phyloP scores from a whole-genome alignment of 2,329 filamentous ascomycete species.

The Hypoxylon sp. region DNA sequence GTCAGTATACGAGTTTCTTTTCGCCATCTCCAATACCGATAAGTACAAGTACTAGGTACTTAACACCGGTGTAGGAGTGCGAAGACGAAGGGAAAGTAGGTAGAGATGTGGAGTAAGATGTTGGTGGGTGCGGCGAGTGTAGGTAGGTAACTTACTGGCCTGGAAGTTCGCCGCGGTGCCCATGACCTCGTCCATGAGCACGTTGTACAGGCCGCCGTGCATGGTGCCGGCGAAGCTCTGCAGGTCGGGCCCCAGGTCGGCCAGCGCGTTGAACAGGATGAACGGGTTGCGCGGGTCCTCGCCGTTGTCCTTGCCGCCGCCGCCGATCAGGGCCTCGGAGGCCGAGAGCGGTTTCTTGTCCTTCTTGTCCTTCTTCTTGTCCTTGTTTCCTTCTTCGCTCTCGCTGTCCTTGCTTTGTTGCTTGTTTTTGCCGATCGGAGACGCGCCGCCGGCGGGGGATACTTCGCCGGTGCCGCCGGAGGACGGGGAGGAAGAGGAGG shows the following conservation, averaged over 20 bases:
- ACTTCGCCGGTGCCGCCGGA: conserved; percentile 1
- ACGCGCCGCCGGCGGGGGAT: not conserved
- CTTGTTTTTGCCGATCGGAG: not conserved
- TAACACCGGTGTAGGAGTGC: not conserved
- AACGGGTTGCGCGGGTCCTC: conserved; percentile 48
- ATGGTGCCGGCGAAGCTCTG: conserved; percentile 47
- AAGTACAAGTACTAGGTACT: too few species aligned
- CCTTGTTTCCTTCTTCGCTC: conserved; percentile 17
- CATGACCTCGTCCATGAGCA: conserved; percentile 52
- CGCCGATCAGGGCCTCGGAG: conserved; percentile 30
- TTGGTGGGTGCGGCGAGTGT: not conserved
- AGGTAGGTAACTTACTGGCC: conserved; percentile 43
- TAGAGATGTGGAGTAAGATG: too few species aligned
- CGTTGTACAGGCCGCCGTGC: conserved; percentile 49
- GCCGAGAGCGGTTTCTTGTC: conserved; percentile 11
- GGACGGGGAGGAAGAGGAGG: not conserved
- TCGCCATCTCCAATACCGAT: too few species aligned
- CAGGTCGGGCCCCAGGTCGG: conserved; percentile 45
- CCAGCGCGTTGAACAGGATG: conserved; percentile 45
- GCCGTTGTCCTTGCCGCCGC: conserved; percentile 39
- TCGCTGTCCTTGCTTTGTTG: not conserved
- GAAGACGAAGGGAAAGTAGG: not conserved
- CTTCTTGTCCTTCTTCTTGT: conserved; percentile 7
- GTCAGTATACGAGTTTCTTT: too few species aligned
- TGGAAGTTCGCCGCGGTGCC: conserved; percentile 50